phyloP scores from a whole-genome alignment of 305 asterid genomes.

The Fraxinus greggii region DNA sequence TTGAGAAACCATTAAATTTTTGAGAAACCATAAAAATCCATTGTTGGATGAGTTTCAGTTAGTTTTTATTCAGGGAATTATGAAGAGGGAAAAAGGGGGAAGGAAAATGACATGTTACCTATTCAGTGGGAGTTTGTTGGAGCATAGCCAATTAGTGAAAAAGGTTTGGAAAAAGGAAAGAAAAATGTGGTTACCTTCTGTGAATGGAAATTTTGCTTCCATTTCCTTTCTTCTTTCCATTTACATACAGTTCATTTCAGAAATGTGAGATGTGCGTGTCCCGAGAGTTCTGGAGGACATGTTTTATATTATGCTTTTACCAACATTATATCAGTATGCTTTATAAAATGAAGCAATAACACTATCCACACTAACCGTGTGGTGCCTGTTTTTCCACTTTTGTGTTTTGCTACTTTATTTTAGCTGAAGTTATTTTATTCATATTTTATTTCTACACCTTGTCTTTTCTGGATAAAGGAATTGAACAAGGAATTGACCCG shows the following conservation, averaged over 20 bases:
- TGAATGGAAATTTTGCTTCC: not conserved
- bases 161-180: not conserved
- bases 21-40: not conserved
- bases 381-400: not conserved
- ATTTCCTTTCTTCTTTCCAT: not conserved
- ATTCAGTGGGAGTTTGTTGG: constrained; percentile 13
- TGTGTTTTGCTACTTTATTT: not conserved
- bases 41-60: not conserved
- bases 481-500: constrained; percentile 77
- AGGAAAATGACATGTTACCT: constrained; percentile 1
- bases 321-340: not conserved
- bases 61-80: not conserved
- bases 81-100: not conserved
- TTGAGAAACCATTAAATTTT: not conserved
- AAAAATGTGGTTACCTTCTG: not conserved
- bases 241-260: not conserved
- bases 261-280: not conserved
- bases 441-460: constrained; percentile 15
- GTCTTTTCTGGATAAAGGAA: constrained; percentile 48
- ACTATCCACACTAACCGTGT: not conserved
- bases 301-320: not conserved
- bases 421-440: not conserved
- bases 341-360: not conserved
- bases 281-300: not conserved
- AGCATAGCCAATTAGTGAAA: not conserved